These are phyloP conservation scores for Chalciporus piperatus DNA, from an alignment of 768 basidiomycete genomes.

Conservation along the genomic window DNA sequence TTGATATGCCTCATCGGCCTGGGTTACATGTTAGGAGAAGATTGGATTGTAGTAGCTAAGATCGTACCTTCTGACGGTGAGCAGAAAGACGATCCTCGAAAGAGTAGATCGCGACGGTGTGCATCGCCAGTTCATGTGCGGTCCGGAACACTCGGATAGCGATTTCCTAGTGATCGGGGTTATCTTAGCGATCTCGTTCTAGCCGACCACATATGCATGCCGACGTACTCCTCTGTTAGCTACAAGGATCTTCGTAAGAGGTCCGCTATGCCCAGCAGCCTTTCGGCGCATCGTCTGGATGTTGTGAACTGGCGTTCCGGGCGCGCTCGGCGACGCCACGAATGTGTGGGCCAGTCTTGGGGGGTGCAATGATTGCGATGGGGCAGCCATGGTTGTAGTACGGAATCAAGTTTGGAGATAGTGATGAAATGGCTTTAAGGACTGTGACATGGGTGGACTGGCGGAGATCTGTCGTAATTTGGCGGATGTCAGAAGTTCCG, in stretches of 20 bases:
- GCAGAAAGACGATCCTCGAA: conserved; percentile 95
- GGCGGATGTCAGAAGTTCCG: background rate
- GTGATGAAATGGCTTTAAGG: conserved; percentile 8
- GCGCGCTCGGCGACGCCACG: conserved; percentile 68
- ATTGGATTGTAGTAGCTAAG: conserved; percentile 27
- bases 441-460: background rate
- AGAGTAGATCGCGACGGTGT: conserved; percentile 98
- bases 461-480: background rate
- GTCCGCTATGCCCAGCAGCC: conserved; percentile 86
- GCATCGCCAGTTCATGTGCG: conserved; percentile 98
- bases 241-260: conserved; percentile 87
- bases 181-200: conserved; percentile 2
- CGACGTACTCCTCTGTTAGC: conserved; percentile 83
- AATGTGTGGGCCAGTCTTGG: conserved; percentile 73
- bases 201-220: conserved; percentile 3
- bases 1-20: conserved; percentile 99
- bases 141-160: conserved; percentile 98
- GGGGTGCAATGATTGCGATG: conserved; percentile 54
- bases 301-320: conserved; percentile 84
- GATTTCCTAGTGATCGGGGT: conserved; percentile 69
- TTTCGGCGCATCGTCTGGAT: conserved; percentile 91
- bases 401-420: conserved; percentile 7
- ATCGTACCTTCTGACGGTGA: conserved; percentile 88
- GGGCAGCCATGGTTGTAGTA: conserved; percentile 26
- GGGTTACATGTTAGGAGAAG: conserved; percentile 7